Evolutionary conservation across 345 rosid species (phyloP).

Genomic region (Crucihimalaya himalaica): DNA sequence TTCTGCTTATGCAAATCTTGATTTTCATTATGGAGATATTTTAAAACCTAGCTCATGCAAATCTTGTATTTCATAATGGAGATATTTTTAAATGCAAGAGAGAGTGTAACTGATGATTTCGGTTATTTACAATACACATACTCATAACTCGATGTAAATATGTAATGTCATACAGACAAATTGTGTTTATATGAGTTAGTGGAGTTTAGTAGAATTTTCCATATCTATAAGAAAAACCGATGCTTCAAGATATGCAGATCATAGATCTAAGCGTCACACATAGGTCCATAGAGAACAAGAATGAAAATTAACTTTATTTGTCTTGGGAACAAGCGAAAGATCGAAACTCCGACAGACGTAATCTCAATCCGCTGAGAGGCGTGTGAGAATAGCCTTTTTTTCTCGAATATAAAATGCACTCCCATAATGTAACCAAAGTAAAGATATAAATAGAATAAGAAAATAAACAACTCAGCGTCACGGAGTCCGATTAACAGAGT

Average conservation of each 20-base stretch:
- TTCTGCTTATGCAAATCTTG: not conserved
- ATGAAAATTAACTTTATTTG: constrained; percentile 31
- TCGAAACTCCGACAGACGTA: constrained; percentile 30
- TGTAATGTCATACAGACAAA: not conserved
- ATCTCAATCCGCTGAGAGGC: constrained; percentile 31
- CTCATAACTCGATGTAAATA: too few species aligned
- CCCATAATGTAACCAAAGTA: not conserved
- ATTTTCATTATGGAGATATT: not conserved
- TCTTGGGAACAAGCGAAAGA: constrained; percentile 37
- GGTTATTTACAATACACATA: not conserved
- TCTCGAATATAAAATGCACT: constrained; percentile 1
- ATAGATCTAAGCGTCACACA: constrained; percentile 5
- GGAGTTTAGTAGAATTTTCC: not conserved
- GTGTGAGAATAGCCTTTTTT: constrained; percentile 28
- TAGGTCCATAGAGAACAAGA: constrained; percentile 13
- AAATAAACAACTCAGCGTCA: constrained; percentile 19
- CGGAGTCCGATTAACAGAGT: constrained; percentile 29
- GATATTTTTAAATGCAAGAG: not conserved
- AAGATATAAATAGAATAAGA: not conserved
- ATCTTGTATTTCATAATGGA: not conserved
- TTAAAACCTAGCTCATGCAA: not conserved
- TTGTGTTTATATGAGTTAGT: not conserved
- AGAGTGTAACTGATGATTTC: not conserved
- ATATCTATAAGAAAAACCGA: not conserved
- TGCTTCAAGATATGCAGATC: constrained; percentile 10